Conservation (phyloP, 2,329 filamentous ascomycete species). For the Periconia digitata region DNA sequence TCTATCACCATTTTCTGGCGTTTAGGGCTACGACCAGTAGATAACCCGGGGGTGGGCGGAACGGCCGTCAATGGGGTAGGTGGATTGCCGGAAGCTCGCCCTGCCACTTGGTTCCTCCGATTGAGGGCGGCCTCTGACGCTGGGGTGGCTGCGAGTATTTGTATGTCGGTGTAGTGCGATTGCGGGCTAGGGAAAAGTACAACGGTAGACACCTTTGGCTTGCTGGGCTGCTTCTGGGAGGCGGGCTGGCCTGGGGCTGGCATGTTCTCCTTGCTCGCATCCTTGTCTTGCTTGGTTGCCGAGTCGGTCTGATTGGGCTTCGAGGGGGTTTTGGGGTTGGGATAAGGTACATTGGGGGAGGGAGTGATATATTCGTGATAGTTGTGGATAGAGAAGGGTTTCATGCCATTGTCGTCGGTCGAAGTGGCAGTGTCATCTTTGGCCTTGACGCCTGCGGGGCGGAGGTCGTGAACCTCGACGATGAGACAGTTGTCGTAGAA, state of each 20-base stretch:
- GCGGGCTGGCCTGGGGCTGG: constrained; percentile 53
- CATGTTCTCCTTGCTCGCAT: constrained; percentile 62
- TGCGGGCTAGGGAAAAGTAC: constrained; percentile 84
- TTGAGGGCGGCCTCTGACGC: constrained; percentile 52
- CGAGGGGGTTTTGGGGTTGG: constrained; percentile 29
- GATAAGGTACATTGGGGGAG: constrained; percentile 80
- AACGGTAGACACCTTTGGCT: constrained; percentile 67
- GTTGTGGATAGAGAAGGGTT: constrained; percentile 86
- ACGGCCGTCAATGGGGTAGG: constrained; percentile 62
- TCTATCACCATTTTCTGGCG: constrained; percentile 75
- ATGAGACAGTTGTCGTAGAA: constrained; percentile 95
- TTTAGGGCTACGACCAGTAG: constrained; percentile 68
- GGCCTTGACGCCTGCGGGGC: constrained; percentile 62
- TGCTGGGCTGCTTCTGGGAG: constrained; percentile 48
- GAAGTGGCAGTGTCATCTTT: constrained; percentile 52
- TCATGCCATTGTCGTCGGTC: constrained; percentile 60
- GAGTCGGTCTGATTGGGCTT: constrained; percentile 27
- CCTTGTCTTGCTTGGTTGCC: constrained; percentile 33
- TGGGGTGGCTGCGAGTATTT: constrained; percentile 73
- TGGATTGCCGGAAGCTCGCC: constrained; percentile 57
- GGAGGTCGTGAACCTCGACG: constrained; percentile 90
- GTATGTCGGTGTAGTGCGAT: constrained; percentile 73
- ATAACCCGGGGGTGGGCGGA: constrained; percentile 60
- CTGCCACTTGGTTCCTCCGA: constrained; percentile 51
- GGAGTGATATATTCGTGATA: constrained; percentile 88